Conservation (phyloP, 352 stramenopile species). For the Phytophthora pseudosyringae region DNA sequence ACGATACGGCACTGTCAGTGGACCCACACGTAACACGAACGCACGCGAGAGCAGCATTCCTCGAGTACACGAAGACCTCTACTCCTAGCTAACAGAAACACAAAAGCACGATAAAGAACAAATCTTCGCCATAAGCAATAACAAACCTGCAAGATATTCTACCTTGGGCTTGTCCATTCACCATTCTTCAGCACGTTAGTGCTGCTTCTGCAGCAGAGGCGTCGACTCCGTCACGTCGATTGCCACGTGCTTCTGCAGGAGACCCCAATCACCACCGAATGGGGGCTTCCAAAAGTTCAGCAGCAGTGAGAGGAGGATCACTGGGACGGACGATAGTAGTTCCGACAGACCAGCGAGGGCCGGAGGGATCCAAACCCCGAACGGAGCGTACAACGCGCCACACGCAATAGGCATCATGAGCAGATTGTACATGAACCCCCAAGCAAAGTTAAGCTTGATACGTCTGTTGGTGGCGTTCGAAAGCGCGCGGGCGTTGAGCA, state of each 20-base stretch:
- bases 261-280: conserved; percentile 35
- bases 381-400: conserved; percentile 65
- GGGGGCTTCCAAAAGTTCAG: conserved; percentile 72
- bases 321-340: conserved; percentile 75
- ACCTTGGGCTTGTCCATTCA: conserved; percentile 9
- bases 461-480: conserved; percentile 66
- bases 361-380: conserved; percentile 69
- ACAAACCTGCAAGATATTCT: conserved; percentile 24
- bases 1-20: conserved; percentile 12
- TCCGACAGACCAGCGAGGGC: conserved; percentile 76
- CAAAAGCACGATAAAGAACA: background rate
- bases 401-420: conserved; percentile 80
- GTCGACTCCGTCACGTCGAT: conserved; percentile 55
- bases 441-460: conserved; percentile 82
- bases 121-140: conserved; percentile 15
- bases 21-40: conserved; percentile 10
- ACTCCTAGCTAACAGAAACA: conserved; percentile 12
- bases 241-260: conserved; percentile 28
- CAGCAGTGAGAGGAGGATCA: conserved; percentile 79
- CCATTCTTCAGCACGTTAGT: background rate
- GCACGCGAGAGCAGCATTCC: conserved; percentile 38
- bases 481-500: conserved; percentile 70
- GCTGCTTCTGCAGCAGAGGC: conserved; percentile 39
- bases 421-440: conserved; percentile 77
- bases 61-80: conserved; percentile 37